A percentile compares a stretch with the other conserved stretches of the same genome.
phyloP scores from a whole-genome alignment of 2,329 filamentous ascomycete species.

The Monosporascus cannonballus region DNA sequence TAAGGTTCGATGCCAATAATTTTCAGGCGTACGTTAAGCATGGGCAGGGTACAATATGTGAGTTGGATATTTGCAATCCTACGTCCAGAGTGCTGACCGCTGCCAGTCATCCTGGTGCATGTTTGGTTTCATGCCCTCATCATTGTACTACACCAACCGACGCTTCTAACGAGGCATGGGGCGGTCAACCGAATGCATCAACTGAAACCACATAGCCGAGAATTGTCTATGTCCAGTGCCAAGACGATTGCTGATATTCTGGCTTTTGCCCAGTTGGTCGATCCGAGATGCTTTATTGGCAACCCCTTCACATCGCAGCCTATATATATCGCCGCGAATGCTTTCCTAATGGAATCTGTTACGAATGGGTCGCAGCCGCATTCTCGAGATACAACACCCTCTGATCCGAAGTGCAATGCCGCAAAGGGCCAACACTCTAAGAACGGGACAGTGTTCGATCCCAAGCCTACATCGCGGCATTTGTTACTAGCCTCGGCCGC shows the following conservation, averaged over 20 bases:
- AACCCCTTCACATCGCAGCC: conserved; percentile 88
- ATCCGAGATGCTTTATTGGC: conserved; percentile 78
- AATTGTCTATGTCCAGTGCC: conserved; percentile 79
- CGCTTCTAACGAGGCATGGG: conserved; percentile 71
- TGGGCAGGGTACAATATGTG: conserved; percentile 72
- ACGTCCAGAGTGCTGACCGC: no score
- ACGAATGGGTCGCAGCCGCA: conserved; percentile 62
- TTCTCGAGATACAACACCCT: conserved; percentile 53
- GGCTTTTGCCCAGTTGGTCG: conserved; percentile 78
- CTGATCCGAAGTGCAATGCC: conserved; percentile 16
- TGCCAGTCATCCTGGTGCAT: conserved; percentile 64
- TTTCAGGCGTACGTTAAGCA: conserved; percentile 79
- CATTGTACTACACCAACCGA: conserved; percentile 78
- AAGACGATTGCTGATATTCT: conserved; percentile 89
- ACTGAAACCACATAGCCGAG: conserved; percentile 72
- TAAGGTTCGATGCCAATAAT: conserved; percentile 81
- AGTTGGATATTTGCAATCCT: no score
- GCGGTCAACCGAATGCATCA: conserved; percentile 55
- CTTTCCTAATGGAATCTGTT: conserved; percentile 78
- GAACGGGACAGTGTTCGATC: conserved; percentile 12
- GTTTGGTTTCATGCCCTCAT: conserved; percentile 88
- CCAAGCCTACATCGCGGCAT: conserved; percentile 55
- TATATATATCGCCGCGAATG: conserved; percentile 86
- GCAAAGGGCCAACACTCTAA: conserved; percentile 17
- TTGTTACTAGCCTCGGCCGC: conserved; percentile 73